These are phyloP conservation scores for Emergomyces orientalis DNA, from an alignment of 2,329 filamentous ascomycete species.

Conservation along the genomic window DNA sequence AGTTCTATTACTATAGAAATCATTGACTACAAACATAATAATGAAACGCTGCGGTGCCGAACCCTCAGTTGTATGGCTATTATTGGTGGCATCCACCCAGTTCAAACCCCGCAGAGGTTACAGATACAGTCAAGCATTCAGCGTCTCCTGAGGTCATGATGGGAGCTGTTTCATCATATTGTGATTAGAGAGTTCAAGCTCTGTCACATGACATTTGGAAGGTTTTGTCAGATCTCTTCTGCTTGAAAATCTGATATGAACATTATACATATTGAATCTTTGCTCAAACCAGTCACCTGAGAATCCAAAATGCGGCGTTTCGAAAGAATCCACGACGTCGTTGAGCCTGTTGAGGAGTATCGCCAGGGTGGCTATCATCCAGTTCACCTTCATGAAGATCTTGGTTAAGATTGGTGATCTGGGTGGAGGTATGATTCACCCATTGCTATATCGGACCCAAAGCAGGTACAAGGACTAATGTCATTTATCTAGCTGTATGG, in stretches of 20 bases:
- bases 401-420: constrained; percentile 19
- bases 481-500: constrained; percentile 9
- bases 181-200: not conserved
- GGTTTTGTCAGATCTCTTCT: not conserved
- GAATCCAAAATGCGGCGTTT: constrained; percentile 16
- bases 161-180: not conserved
- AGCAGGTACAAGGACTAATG: not conserved
- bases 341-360: constrained; percentile 22
- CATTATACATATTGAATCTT: not conserved
- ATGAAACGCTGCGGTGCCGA: no score
- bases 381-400: constrained; percentile 20
- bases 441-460: not conserved
- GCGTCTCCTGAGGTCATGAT: not conserved
- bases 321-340: constrained; percentile 18
- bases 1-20: no score
- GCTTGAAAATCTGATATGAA: constrained; percentile 1
- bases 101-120: no score
- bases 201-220: constrained; percentile 4
- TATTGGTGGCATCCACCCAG: no score
- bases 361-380: constrained; percentile 21
- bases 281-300: not conserved
- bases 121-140: not conserved
- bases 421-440: constrained; percentile 17
- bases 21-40: no score
- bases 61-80: no score